Evolutionary conservation across 345 rosid species (phyloP).

Genomic region (Brassica juncea): DNA sequence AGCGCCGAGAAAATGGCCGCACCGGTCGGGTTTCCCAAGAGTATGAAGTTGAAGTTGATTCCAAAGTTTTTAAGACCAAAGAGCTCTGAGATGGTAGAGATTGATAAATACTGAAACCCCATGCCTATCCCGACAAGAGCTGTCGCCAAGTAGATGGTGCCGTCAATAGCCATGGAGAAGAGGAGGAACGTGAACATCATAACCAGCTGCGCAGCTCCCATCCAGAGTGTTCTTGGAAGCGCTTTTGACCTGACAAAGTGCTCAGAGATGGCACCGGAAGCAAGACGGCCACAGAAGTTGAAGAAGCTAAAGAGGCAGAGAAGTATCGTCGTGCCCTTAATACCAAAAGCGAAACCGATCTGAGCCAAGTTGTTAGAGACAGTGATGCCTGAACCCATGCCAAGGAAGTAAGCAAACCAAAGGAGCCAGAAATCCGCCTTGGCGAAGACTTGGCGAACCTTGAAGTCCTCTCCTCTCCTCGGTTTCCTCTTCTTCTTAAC

Average conservation of each 20-base stretch:
- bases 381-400: constrained; percentile 89
- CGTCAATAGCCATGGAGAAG: constrained; percentile 55
- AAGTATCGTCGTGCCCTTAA: constrained; percentile 67
- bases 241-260: constrained; percentile 71
- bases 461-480: constrained; percentile 85
- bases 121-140: constrained; percentile 70
- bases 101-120: constrained; percentile 67
- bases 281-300: constrained; percentile 85
- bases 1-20: constrained; percentile 84
- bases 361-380: constrained; percentile 95
- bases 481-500: constrained; percentile 75
- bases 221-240: constrained; percentile 85
- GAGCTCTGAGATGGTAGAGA: constrained; percentile 88
- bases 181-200: constrained; percentile 64
- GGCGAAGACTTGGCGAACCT: constrained; percentile 66
- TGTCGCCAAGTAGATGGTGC: constrained; percentile 65
- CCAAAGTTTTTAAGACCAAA: constrained; percentile 90
- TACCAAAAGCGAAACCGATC: constrained; percentile 77
- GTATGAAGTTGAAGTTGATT: constrained; percentile 73
- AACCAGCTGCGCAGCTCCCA: constrained; percentile 55
- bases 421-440: constrained; percentile 99
- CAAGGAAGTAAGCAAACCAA: constrained; percentile 79
- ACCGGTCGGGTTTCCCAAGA: constrained; percentile 84
- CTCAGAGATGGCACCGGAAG: constrained; percentile 85
- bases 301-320: constrained; percentile 78